These are phyloP conservation scores for Ogataea hybrid DNA, from an alignment of 1,139 yeast genomes.

Conservation along the genomic window DNA sequence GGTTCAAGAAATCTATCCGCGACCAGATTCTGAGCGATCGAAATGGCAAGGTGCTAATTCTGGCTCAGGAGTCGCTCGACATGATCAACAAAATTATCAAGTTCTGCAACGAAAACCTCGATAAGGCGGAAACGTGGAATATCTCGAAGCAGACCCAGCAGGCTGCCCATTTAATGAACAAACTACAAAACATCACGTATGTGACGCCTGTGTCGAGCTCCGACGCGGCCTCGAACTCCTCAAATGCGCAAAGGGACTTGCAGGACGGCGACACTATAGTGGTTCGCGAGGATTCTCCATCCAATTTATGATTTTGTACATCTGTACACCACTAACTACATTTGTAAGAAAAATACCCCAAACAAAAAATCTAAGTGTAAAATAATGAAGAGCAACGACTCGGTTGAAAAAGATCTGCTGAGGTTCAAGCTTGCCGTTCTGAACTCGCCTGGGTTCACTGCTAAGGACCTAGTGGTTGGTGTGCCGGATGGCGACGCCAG, in stretches of 20 bases:
- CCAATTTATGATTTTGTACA: conserved; percentile 1
- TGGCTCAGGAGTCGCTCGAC: conserved; percentile 87
- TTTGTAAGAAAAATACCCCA: conserved; percentile 2
- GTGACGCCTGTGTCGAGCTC: conserved; percentile 10
- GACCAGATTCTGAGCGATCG: conserved; percentile 34
- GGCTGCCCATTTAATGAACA: conserved; percentile 24
- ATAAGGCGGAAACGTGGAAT: conserved; percentile 80
- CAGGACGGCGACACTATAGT: conserved; percentile 8
- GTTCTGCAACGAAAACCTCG: conserved; percentile 81
- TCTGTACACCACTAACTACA: neutral
- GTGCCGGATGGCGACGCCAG: conserved; percentile 17
- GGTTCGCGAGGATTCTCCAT: conserved; percentile 2
- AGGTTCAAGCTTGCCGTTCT: conserved; percentile 23
- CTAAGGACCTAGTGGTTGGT: conserved; percentile 8
- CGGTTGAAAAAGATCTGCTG: conserved; percentile 22
- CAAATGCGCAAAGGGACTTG: neutral
- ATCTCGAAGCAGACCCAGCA: conserved; percentile 27
- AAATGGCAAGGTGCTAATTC: conserved; percentile 67
- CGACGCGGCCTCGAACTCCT: neutral
- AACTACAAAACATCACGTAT: conserved; percentile 26
- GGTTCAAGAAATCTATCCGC: conserved; percentile 30
- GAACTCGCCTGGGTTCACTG: conserved; percentile 13
- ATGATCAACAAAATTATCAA: conserved; percentile 81
- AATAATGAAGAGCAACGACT: conserved; percentile 7
- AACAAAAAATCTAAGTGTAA: neutral